Evolutionary conservation across 345 rosid species (phyloP), one percentile per base, ranked within the genome.

Genomic region (Toxicodendron radicans): DNA sequence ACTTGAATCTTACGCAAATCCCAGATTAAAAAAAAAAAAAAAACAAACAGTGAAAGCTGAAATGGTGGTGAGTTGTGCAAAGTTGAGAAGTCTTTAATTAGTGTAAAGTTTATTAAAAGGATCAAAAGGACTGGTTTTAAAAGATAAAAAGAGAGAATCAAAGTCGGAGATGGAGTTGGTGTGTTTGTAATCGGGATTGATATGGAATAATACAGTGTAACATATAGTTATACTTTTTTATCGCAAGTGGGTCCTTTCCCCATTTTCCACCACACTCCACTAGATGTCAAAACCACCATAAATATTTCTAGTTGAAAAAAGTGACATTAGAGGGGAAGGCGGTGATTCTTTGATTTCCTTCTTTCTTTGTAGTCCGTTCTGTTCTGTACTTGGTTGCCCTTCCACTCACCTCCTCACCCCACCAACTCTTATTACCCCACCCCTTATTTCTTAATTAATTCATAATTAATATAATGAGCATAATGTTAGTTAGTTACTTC

Each of bases 191-290:
- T 38, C 7, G 43, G 43, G 6, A 38, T 38, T 38, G 43, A 38
- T 1, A 7, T 38, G 43, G 43, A 38, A 38, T 38, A 38, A 38
- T 38, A 38, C 1, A 27, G 2, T 27, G 43, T 5, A 38, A 6
- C 43, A 5, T 35, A 5, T 7, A 38, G 43, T 38, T 0, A 38
- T 5, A 38, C 43, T 38, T 38, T n/a, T 38, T 38, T 38, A 38
- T 7, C 6, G 43, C 43, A 38, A 6, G 43, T 38, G 87, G 86
- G 81, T 73, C 84, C 83, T 75, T 46, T 5, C 73, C 63, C 71
- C 53, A 77, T 56, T 83, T 77, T 75, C 81, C 75, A 80, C 83
- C 87, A 78, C 88, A 78, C n/a, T 71, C 49, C 78, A 75, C 83
- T 76, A 83, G 64, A 77, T 72, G 77, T 82, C 82, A 80, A 80